Evolutionary conservation across 1,139 yeast genomes (phyloP).

Genomic region (Keqinozyma sinolaborantium): DNA sequence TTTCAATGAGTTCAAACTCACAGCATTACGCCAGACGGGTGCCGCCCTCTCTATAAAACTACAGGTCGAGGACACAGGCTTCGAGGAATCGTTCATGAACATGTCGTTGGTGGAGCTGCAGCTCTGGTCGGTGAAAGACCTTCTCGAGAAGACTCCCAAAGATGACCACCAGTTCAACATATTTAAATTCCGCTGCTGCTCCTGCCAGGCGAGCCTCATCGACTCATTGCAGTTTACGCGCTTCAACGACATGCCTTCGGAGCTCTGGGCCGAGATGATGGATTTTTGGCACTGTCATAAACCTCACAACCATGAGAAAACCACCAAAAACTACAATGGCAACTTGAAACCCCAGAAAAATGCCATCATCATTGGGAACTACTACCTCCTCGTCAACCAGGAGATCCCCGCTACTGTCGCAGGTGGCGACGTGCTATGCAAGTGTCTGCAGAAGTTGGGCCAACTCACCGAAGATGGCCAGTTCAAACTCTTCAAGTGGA

Average conservation of each 20-base stretch:
- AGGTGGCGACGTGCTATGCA: slow-evolving; percentile 19
- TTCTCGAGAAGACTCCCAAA: slow-evolving; percentile 28
- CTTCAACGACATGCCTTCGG: slow-evolving; percentile 79
- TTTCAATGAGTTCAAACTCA: not conserved
- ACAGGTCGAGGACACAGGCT: not conserved
- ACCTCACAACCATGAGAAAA: slow-evolving; percentile 37
- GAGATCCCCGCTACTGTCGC: slow-evolving; percentile 10
- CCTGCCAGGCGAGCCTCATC: slow-evolving; percentile 25
- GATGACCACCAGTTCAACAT: slow-evolving; percentile 16
- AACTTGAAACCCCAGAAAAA: slow-evolving; percentile 43
- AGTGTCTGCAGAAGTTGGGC: slow-evolving; percentile 33
- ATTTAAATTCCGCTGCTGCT: slow-evolving; percentile 31
- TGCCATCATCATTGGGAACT: slow-evolving; percentile 53
- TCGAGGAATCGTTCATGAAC: slow-evolving; percentile 17
- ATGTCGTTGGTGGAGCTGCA: slow-evolving; percentile 13
- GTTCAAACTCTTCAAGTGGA: slow-evolving; percentile 60
- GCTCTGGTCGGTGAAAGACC: slow-evolving; percentile 40
- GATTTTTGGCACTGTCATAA: slow-evolving; percentile 98
- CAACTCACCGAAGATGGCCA: slow-evolving; percentile 15
- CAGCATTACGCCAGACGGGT: not conserved
- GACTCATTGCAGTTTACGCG: slow-evolving; percentile 22
- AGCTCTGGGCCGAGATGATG: slow-evolving; percentile 92
- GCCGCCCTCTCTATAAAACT: not conserved
- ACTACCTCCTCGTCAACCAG: slow-evolving; percentile 47
- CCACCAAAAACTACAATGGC: slow-evolving; percentile 25